phyloP scores from a whole-genome alignment of 148 eudicot species.

The Nepenthes mirabilis region DNA sequence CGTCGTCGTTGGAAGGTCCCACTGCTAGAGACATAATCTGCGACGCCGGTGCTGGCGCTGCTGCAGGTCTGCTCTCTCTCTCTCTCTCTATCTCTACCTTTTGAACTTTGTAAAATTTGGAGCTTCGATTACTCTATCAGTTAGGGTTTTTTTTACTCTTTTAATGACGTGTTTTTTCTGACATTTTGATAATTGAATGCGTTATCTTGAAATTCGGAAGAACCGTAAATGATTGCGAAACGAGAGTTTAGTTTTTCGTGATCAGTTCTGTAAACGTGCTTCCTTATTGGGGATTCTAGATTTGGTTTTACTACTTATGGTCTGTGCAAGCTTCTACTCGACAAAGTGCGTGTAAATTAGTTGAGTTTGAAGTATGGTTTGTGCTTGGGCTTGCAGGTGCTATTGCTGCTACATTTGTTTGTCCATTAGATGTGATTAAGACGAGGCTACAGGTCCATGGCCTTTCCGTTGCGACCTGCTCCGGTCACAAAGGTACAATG shows the following conservation, averaged over 20 bases:
- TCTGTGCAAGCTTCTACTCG: background rate
- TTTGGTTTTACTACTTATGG: background rate
- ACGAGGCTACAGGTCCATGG: constrained; percentile 90
- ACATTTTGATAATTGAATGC: constrained; percentile 4
- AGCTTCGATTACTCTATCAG: background rate
- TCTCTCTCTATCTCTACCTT: background rate
- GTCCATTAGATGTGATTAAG: constrained; percentile 90
- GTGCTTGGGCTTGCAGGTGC: constrained; percentile 38
- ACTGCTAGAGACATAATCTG: constrained; percentile 26
- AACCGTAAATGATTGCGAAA: background rate
- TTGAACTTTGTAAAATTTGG: background rate
- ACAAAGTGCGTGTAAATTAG: background rate
- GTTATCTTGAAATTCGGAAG: background rate
- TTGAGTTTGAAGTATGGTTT: background rate
- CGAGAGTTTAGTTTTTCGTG: too few relatives aligned
- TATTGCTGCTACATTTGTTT: constrained; percentile 76
- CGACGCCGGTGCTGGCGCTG: constrained; percentile 72
- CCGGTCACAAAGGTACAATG: constrained; percentile 42
- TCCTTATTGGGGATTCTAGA: too few relatives aligned
- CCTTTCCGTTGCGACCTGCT: constrained; percentile 23
- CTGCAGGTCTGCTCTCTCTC: constrained; percentile 35
- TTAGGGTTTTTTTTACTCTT: constrained; percentile 1
- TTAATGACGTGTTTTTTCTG: background rate
- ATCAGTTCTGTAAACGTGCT: background rate
- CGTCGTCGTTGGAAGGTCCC: constrained; percentile 23